phyloP scores from a whole-genome alignment of 352 stramenopile genomes.

The Plasmopara halstedii region DNA sequence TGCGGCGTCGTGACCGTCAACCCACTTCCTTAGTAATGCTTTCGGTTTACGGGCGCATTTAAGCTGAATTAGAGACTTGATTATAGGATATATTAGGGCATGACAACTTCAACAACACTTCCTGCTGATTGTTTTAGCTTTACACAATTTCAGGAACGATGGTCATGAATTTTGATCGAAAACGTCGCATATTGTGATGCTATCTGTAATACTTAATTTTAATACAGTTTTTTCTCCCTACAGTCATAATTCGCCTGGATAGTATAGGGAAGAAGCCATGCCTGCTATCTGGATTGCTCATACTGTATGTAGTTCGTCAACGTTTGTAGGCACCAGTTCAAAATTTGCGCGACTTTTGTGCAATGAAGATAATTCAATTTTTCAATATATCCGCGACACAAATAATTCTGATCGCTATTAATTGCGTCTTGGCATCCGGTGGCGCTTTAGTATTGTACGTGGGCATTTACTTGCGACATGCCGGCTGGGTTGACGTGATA shows the following conservation, averaged over 20 bases:
- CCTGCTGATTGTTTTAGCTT: not conserved
- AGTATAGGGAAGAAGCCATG: too few relatives aligned
- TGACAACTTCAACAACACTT: too few relatives aligned
- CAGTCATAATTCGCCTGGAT: too few relatives aligned
- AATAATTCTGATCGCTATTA: slow-evolving; percentile 49
- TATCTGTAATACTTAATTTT: too few relatives aligned
- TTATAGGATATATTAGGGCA: not conserved
- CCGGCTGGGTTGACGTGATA: slow-evolving; percentile 50
- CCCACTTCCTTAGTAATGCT: slow-evolving; percentile 4
- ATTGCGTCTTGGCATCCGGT: slow-evolving; percentile 44
- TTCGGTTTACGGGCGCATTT: slow-evolving; percentile 13
- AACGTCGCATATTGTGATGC: not conserved
- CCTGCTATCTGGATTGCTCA: not conserved
- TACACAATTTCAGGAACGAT: slow-evolving; percentile 1
- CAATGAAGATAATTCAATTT: slow-evolving; percentile 16
- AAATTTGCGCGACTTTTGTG: slow-evolving; percentile 5
- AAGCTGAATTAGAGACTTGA: slow-evolving; percentile 1
- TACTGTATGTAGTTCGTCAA: not conserved
- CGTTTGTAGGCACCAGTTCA: slow-evolving; percentile 6
- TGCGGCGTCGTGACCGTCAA: slow-evolving; percentile 22
- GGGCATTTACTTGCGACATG: slow-evolving; percentile 30
- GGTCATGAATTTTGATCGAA: slow-evolving; percentile 6
- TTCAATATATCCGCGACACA: slow-evolving; percentile 17
- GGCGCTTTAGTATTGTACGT: slow-evolving; percentile 49
- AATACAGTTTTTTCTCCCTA: too few relatives aligned